Evolutionary conservation across 2,329 filamentous ascomycete genomes (phyloP), one percentile per base, ranked within the genome.

Genomic region (Cladosporium velox): DNA sequence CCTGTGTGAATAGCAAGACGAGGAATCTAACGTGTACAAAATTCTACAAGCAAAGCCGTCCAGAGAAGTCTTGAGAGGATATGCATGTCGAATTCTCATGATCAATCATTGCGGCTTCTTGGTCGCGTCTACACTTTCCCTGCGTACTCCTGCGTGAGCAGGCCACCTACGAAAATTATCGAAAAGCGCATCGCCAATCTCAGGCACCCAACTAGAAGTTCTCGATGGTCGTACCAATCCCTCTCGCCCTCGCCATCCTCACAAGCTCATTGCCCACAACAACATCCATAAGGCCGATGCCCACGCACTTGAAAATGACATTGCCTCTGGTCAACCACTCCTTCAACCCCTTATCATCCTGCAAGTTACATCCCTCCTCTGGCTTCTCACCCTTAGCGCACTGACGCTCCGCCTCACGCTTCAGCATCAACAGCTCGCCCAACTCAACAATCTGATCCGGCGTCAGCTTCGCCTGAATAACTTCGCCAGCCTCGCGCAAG

Each of bases 371-470:
- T 1, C 73, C 73, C 68, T 55, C 60, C 59, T 70, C 72, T 28
- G n/a, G 32, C 60, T 70, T 69, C 65, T 71, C 70, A 1, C 71
- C 73, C 44, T 67, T 71, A 55, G 77, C 76, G 34, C 74, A 66
- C 51, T 76, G 67, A 66, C 72, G 67, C 70, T 82, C 80, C 2
- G 82, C 82, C 63, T 86, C 84, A 57, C 83, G 77, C 74, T 85
- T 86, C 71, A 89, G 78, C 86, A 89, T 89, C 67, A 89, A 78
- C 58, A 97, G 81, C 75, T 97, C 93, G 3, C 93, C 94, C 1
- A 97, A 81, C 77, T 97, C 94, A 0, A 97, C 91, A 3, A 97
- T 85, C 71, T 96, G 90, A 55, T 88, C 85, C 0, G 91, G 88
- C 26, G 83, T 83, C 32, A 97, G 81, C 0, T 88, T 88, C 0